Evolutionary conservation across 257 asterid species (phyloP), one percentile per base, ranked within the genome.

Genomic region (Nicotiana benthamiana): DNA sequence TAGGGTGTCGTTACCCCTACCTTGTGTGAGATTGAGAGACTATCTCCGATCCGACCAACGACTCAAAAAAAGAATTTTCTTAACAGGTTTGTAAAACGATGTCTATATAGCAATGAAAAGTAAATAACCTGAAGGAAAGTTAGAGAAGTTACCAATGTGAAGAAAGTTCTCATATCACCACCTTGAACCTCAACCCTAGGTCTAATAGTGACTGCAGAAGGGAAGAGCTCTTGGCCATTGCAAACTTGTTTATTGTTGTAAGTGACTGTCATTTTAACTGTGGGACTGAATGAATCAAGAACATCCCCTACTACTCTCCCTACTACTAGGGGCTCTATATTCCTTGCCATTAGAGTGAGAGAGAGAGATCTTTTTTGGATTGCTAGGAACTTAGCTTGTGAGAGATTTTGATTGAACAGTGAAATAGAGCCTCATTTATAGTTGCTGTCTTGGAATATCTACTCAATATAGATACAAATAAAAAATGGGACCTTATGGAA

Each of bases 241-340:
- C 81, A 84, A 0, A 93, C 93, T 77, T 88, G 92, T 81, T 85
- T 90, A 54, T 72, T 87, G 60, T 81, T 88, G 79, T 90, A 93
- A 24, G 82, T 80, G 0, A 91, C 89, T 1, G 75, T 59, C 89
- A 91, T 88, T 46, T 84, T 84, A 1, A 86, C 66, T 1, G 85
- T 83, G 24, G 93, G 87, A 51, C 56, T 84, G 90, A 92, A 93
- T 27, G 75, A 48, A 27, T 93, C 92, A 0, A 93, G 83, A 16
- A 92, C 96, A 83, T 93, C 98, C 6, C 98, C 98, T 18, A 92
- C 82, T 84, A 93, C 98, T 86, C 94, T 88, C 32, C 97, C 94
- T 13, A 93, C 86, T 9, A 87, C 82, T 15, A 93, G 92, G 1
- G 98, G 92, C 12, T 93, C 96, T 13, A 85, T 59, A 60, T 65